Base-by-base conservation (phyloP, 164 flowering plant genomes). In the Dillenia turbinata region DNA sequence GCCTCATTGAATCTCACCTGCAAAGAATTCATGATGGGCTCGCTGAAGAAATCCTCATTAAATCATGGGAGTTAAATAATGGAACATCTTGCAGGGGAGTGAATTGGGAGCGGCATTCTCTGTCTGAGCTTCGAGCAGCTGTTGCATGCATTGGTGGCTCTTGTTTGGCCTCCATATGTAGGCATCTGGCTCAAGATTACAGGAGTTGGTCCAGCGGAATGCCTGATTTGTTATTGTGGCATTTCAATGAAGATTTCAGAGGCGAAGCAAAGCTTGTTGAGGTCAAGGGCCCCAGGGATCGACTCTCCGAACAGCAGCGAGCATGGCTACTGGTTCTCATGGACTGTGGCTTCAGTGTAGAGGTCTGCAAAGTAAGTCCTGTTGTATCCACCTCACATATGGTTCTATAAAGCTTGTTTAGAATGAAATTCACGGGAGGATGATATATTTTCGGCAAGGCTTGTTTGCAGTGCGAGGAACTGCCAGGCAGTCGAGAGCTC, bases 231-330 rank as follows among this genome's bases (percentile, higher is more conserved):
- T 64, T 93, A 65, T 70, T 93, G 1, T 93, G 97, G 98, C 92
- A 96, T 46, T 84, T 90, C 68, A 69, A 70, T 66, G 88, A 77
- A 14, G 80, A 80, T 46, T 78, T 80, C 66, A 75, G 63, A n/a
- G 97, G 93, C 19, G 96, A 93, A 77, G 96, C 96, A 14, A 93
- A 90, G 79, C 94, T 93, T 71, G 98, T 89, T 54, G 98, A 93
- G 78, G 97, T 93, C 9, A 90, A 93, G 70, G 94, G 97, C 40
- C 97, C 92, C 0, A 79, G 75, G 43, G 98, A 90, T 65, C 66
- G 84, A 45, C 96, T 93, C 47, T 93, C 97, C 9, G 98, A 93
- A 71, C 98, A 93, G 75, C 98, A 93, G 73, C 70, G 88, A 54
- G 98, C 98, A 54, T 90, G 98, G 92, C 66, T 93, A 63, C 74